Base-by-base conservation (phyloP, 768 basidiomycete species). In the Pholiota conissans region DNA sequence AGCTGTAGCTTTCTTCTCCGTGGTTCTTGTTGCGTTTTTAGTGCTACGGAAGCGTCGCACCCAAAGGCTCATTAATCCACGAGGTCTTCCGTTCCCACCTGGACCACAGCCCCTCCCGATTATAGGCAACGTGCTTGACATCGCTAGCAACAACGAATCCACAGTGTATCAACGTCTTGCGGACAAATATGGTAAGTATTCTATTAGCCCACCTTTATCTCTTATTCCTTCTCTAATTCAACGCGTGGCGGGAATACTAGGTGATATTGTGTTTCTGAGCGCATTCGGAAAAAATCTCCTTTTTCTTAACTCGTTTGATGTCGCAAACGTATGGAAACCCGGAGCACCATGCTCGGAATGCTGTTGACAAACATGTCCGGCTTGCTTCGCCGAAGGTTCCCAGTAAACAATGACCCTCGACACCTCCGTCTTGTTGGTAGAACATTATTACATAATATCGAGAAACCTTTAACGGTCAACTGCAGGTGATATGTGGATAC, bases 51-150 rank as follows among this genome's bases (percentile, higher is more conserved):
- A 59, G 26, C 58, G 54, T 51, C 61, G 58, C 7, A 50, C 42
- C 1, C 51, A 49, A 14, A 55, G 49, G 53, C 62, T 60, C 3
- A 58, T 61, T 37, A 71, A 71, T 56, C 67, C 70, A 2, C 32
- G 52, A 20, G 47, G 63, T 5, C 70, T 75, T 32, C 79, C 76
- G 0, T 73, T 75, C 11, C 84, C 84, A 10, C 84, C 85, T 28
- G 85, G 85, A 14, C 85, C 85, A 1, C 76, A 66, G 45, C 76
- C 77, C 7, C 69, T 76, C n/a, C 83, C 83, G 26, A 56, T 85
- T 28, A 66, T 85, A 30, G 84, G 84, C 13, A 83, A 85, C 66
- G 61, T 86, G 32, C 69, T 74, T 46, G 77, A 84, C 61, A 67
- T 84, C 40, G 76, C 79, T 6, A 63, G 65, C 49, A 67, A 74